These are phyloP conservation scores for Citeromyces hawaiiensis DNA, from an alignment of 1,139 yeast genomes.

Conservation along the genomic window DNA sequence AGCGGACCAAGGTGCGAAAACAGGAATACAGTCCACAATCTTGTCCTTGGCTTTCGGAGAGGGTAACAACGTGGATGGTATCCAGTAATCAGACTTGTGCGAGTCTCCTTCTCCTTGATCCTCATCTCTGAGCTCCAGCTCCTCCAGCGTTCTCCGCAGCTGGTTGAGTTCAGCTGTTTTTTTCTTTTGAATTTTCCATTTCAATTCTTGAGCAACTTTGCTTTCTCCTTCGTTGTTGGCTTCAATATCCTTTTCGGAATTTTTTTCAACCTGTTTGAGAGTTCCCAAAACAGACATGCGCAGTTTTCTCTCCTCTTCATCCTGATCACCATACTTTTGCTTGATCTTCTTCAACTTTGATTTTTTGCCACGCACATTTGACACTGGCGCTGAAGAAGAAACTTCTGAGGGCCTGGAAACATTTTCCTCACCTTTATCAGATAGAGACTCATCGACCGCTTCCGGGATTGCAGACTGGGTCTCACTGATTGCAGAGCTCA, in stretches of 20 bases:
- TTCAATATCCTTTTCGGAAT: slow-evolving; percentile 13
- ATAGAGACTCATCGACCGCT: slow-evolving; percentile 7
- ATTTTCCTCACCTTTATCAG: slow-evolving; percentile 6
- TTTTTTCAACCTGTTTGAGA: slow-evolving; percentile 46
- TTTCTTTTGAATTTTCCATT: slow-evolving; percentile 15
- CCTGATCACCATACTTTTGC: slow-evolving; percentile 79
- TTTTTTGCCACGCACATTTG: slow-evolving; percentile 60
- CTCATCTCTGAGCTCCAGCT: slow-evolving; percentile 18
- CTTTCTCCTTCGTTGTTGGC: slow-evolving; percentile 13
- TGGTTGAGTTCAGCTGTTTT: slow-evolving; percentile 16
- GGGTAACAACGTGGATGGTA: slow-evolving; percentile 16
- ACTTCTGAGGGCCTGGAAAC: background rate
- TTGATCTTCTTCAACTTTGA: slow-evolving; percentile 75
- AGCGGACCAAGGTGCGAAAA: slow-evolving; percentile 89
- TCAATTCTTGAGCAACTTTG: slow-evolving; percentile 17
- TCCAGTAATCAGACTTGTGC: slow-evolving; percentile 17
- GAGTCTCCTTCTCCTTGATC: slow-evolving; percentile 18
- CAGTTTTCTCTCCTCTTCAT: slow-evolving; percentile 68
- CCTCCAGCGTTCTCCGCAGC: slow-evolving; percentile 17
- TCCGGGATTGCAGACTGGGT: slow-evolving; percentile 4
- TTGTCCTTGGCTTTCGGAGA: slow-evolving; percentile 31
- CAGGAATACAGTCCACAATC: slow-evolving; percentile 56
- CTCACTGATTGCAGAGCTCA: slow-evolving; percentile 17
- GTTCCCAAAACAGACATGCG: slow-evolving; percentile 81
- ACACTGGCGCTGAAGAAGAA: slow-evolving; percentile 10